Percentiles rank a stretch among this genome's conserved stretches.
Conservation (phyloP, 1,284 basidiomycete species). For the Malassezia nana region DNA sequence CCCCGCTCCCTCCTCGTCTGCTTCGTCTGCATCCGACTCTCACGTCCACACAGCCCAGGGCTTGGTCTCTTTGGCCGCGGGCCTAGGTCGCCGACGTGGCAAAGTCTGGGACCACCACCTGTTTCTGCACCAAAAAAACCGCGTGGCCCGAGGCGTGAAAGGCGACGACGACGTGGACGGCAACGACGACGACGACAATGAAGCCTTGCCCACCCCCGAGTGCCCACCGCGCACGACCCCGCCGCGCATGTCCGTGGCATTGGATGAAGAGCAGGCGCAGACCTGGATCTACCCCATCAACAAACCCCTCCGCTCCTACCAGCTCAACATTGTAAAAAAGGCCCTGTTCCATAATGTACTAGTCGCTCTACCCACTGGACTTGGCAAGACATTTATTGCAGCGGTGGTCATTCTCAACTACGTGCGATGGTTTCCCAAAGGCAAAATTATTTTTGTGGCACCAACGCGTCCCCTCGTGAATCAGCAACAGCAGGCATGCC, state of each 20-base stretch:
- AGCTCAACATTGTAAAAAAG: constrained; percentile 80
- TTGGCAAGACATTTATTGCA: constrained; percentile 97
- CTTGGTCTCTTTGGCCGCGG: constrained; percentile 9
- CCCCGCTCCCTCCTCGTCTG: neutral
- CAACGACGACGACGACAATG: neutral
- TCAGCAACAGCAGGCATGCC: constrained; percentile 78
- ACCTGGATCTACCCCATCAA: constrained; percentile 92
- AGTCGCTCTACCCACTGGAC: constrained; percentile 85
- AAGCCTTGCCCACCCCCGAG: neutral
- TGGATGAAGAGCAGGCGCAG: constrained; percentile 66
- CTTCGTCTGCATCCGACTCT: neutral
- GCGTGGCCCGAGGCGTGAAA: neutral
- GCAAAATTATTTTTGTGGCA: constrained; percentile 72
- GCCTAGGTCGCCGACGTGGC: neutral
- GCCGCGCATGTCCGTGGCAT: constrained; percentile 41
- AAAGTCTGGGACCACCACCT: constrained; percentile 14
- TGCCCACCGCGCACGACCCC: neutral
- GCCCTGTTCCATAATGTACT: constrained; percentile 78
- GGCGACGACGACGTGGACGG: neutral
- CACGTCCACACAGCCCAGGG: constrained; percentile 11
- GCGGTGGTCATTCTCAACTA: constrained; percentile 72
- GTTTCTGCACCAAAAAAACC: constrained; percentile 8
- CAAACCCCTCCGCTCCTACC: constrained; percentile 77
- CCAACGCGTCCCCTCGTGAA: constrained; percentile 90
- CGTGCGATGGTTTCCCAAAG: constrained; percentile 39